Evolutionary conservation across 2,329 filamentous ascomycete species (phyloP), one percentile per base, ranked within the genome.

Genomic region (Clonostachys chloroleuca): DNA sequence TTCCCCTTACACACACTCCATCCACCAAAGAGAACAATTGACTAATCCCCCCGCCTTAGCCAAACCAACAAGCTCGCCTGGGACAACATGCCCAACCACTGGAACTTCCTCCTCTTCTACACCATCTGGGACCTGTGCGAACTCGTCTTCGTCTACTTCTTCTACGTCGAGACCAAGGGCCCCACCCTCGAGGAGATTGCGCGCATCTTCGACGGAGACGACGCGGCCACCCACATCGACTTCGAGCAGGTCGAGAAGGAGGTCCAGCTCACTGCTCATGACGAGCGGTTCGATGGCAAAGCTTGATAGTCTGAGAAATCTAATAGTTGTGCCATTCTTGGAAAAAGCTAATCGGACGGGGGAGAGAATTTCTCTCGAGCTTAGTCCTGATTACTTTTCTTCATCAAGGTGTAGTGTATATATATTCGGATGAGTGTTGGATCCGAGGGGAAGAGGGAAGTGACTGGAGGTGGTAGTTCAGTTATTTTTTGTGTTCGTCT

Each of bases 81-180:
- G 75, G 68, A 80, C 45, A 71, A 75, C 47, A 65, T 85, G 42
- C 76, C 77, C 16, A 65, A 73, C 46, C 76, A 84, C 63, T 85
- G 81, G 78, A 75, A 84, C 63, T 78, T 86, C 48, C 84, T 82
- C 72, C 70, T 84, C 42, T 82, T 84, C 66, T 86, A 85, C 64
- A 80, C 79, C 18, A 61, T 81, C 47, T 85, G 81, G 81, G 77
- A 84, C 59, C 68, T 75, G 42, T 62, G 75, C 57, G 79, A 85
- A 62, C 66, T 84, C 42, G 51, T 78, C 42, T 83, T 85, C 54
- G 80, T 86, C 35, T 84, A 75, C 64, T 81, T 82, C 69, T 77
- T 85, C 62, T 85, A 83, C 60, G 75, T 85, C 47, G 85, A 89
- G 68, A 89, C 85, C 16, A 82, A 80, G 57, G 84, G 84, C 5